Percentiles rank a stretch among this genome's conserved stretches.
Conservation (phyloP, 2,329 filamentous ascomycete species). For the Colletotrichum plurivorum region DNA sequence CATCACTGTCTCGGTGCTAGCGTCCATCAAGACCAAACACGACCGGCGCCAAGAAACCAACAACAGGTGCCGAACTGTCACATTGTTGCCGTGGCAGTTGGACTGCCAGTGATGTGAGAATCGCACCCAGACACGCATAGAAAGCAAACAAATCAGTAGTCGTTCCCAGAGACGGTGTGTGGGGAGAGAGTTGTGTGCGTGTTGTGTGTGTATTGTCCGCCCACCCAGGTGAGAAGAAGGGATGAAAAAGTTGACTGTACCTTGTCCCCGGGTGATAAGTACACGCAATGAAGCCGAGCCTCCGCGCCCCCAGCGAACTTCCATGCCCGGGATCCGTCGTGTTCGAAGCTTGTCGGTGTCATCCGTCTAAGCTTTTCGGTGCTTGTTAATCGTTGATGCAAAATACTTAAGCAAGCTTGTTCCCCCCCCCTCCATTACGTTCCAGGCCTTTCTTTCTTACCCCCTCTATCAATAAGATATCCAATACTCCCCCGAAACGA, state of each 20-base stretch:
- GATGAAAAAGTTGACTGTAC: neutral
- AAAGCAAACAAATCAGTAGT: too few species aligned
- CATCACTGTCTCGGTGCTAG: neutral
- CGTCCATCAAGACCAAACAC: too few species aligned
- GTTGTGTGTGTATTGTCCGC: neutral
- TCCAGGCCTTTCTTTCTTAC: too few species aligned
- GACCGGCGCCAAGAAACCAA: too few species aligned
- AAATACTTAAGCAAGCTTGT: constrained; percentile 34
- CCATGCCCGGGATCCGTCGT: constrained; percentile 29
- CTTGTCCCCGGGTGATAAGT: neutral
- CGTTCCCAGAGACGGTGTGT: neutral
- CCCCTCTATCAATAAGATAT: neutral
- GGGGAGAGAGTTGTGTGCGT: neutral
- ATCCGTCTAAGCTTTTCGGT: constrained; percentile 5
- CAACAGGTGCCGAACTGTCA: constrained; percentile 1
- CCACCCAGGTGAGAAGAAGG: constrained; percentile 1
- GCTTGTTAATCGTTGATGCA: neutral
- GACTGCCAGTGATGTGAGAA: too few species aligned
- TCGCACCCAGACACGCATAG: too few species aligned
- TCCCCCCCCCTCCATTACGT: too few species aligned
- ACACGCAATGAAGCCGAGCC: constrained; percentile 26
- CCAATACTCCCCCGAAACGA: neutral
- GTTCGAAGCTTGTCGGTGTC: constrained; percentile 20
- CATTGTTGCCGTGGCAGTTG: constrained; percentile 1
- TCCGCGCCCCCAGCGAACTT: constrained; percentile 35